Conservation (phyloP, 225 moss, liverwort and hornwort genomes). For the Sphagnum tenellum region DNA sequence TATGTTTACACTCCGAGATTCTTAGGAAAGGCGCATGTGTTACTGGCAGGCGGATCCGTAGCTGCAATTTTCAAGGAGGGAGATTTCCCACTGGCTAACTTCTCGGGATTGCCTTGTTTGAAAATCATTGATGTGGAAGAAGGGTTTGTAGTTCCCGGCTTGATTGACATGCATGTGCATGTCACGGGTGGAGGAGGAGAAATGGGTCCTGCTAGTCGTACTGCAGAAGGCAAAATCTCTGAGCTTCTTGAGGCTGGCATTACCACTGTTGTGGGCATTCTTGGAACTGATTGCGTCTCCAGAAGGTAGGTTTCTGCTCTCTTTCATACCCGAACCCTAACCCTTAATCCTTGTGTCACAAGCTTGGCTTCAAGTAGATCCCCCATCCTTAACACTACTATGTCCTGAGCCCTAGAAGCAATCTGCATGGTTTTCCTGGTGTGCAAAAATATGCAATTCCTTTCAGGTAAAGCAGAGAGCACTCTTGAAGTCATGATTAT, state of each 20-base stretch:
- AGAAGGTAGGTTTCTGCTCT: conserved; percentile 5
- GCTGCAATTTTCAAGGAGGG: conserved; percentile 50
- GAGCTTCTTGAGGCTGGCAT: conserved; percentile 67
- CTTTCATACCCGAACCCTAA: no score
- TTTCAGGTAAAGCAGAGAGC: no score
- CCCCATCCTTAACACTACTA: no score
- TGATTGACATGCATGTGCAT: conserved; percentile 84
- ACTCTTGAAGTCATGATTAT: no score
- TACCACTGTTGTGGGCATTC: conserved; percentile 69
- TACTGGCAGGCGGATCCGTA: conserved; percentile 52
- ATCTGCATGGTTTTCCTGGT: no score
- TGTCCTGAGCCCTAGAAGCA: no score
- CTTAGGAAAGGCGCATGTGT: conserved; percentile 28
- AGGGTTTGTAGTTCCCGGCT: conserved; percentile 56
- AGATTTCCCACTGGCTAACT: conserved; percentile 36
- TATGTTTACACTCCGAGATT: conserved; percentile 48
- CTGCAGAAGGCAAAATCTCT: conserved; percentile 59
- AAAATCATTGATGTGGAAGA: conserved; percentile 54
- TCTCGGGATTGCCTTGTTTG: conserved; percentile 41
- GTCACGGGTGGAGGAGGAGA: conserved; percentile 87
- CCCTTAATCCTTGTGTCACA: no score
- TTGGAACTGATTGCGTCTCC: conserved; percentile 85
- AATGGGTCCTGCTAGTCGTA: conserved; percentile 75
- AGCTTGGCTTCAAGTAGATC: no score
- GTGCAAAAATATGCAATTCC: no score